A percentile compares a stretch with the other conserved stretches of the same genome.
Evolutionary conservation across 805 yeast species (phyloP).

Genomic region (Cyberlindnera galapagoensis): DNA sequence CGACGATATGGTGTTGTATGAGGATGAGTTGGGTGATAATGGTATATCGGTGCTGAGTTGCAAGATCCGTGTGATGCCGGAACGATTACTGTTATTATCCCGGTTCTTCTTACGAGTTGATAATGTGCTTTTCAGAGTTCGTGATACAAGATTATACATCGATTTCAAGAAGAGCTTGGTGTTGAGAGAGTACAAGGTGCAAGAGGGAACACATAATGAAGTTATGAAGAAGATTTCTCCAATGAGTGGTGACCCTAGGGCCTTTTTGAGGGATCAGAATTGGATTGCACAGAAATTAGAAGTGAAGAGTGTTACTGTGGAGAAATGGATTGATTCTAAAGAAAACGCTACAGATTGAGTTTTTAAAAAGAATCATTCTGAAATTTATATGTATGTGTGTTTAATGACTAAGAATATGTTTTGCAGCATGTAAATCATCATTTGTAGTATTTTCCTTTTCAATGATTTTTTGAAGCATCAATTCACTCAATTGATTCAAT

Average conservation of each 20-base stretch:
- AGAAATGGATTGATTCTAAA: conserved; percentile 1
- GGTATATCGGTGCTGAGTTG: conserved; percentile 76
- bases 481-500: conserved; percentile 9
- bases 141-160: conserved; percentile 79
- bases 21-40: conserved; percentile 95
- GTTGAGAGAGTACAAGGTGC: conserved; percentile 71
- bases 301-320: conserved; percentile 24
- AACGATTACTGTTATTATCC: conserved; percentile 63
- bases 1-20: conserved; percentile 84
- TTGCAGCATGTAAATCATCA: conserved; percentile 14
- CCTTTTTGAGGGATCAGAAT: conserved; percentile 68
- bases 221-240: conserved; percentile 38
- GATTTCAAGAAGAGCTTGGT: conserved; percentile 63
- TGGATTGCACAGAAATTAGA: conserved; percentile 74
- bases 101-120: conserved; percentile 86
- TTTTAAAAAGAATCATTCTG: not conserved
- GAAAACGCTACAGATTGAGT: not conserved
- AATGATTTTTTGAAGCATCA: conserved; percentile 13
- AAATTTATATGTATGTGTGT: not conserved
- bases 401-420: conserved; percentile 9
- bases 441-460: conserved; percentile 11
- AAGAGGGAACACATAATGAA: conserved; percentile 47
- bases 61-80: conserved; percentile 85
- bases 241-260: conserved; percentile 58
- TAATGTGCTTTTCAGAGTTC: conserved; percentile 73